These are phyloP conservation scores for Globisporangium splendens DNA, from an alignment of 352 stramenopile genomes.

Conservation along the genomic window DNA sequence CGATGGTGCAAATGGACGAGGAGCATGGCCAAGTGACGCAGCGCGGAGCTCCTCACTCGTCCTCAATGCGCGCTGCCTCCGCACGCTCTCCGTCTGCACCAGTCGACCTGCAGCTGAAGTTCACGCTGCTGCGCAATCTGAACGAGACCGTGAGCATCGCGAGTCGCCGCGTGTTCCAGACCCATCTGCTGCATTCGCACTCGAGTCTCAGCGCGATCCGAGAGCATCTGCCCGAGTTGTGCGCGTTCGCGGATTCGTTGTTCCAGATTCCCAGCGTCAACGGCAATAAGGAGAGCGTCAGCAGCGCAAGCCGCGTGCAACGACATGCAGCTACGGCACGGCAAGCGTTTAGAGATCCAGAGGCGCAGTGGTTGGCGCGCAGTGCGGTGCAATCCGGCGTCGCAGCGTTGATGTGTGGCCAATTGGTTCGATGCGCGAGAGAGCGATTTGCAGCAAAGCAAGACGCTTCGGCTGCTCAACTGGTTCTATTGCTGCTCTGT, in stretches of 20 bases:
- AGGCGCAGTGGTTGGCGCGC: constrained; percentile 55
- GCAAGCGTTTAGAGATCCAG: constrained; percentile 30
- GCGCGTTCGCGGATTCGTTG: constrained; percentile 32
- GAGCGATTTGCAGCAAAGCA: constrained; percentile 8
- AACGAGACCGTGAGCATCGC: constrained; percentile 46
- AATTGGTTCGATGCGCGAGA: constrained; percentile 33
- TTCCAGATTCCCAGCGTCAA: background rate
- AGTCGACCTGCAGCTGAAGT: background rate
- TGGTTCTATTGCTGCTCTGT: constrained; percentile 34
- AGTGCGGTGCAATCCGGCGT: constrained; percentile 54
- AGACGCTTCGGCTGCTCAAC: constrained; percentile 2
- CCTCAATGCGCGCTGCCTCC: too few relatives aligned
- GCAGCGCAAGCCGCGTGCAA: background rate
- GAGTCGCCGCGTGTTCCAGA: constrained; percentile 45
- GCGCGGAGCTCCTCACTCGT: too few relatives aligned
- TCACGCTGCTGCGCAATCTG: constrained; percentile 15
- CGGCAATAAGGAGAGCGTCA: background rate
- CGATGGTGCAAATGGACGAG: too few relatives aligned
- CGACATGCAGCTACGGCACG: constrained; percentile 14
- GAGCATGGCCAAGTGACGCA: too few relatives aligned
- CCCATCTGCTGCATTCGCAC: constrained; percentile 22
- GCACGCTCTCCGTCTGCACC: background rate
- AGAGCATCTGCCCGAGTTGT: constrained; percentile 40
- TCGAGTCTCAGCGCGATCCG: constrained; percentile 28
- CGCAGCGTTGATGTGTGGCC: constrained; percentile 42